Evolutionary conservation across 768 basidiomycete species (phyloP).

Genomic region (Pleurotus tuoliensis): DNA sequence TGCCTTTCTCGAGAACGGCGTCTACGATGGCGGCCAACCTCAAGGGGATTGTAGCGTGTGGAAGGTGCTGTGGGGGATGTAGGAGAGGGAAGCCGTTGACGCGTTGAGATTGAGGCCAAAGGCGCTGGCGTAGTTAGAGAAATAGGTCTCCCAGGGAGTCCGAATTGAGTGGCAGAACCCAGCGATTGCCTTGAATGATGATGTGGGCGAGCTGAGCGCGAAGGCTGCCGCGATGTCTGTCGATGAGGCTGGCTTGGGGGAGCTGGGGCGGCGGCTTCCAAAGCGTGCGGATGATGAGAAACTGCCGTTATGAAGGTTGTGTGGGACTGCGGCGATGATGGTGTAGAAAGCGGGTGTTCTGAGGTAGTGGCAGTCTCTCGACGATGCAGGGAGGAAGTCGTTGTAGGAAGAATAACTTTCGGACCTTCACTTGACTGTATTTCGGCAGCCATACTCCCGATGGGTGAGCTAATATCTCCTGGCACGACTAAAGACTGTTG

Average conservation of each 20-base stretch:
- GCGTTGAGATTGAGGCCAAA: background rate
- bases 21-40: too few species aligned
- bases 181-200: too few species aligned
- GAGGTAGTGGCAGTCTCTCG: slow-evolving; percentile 7
- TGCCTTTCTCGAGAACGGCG: too few species aligned
- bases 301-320: background rate
- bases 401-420: background rate
- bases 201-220: too few species aligned
- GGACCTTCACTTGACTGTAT: background rate
- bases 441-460: background rate
- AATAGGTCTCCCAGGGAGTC: background rate
- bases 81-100: too few species aligned
- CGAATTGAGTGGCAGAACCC: too few species aligned
- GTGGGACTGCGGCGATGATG: background rate
- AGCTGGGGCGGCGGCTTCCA: background rate
- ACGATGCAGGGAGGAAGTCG: background rate
- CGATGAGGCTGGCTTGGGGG: background rate
- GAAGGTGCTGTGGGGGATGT: too few species aligned
- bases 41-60: too few species aligned
- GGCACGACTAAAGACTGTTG: background rate
- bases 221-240: background rate
- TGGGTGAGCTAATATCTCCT: background rate
- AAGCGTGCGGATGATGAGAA: background rate
- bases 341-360: background rate
- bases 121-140: background rate